phyloP scores from a whole-genome alignment of 306 rosid species.

The Sphenostylis stenocarpa region DNA sequence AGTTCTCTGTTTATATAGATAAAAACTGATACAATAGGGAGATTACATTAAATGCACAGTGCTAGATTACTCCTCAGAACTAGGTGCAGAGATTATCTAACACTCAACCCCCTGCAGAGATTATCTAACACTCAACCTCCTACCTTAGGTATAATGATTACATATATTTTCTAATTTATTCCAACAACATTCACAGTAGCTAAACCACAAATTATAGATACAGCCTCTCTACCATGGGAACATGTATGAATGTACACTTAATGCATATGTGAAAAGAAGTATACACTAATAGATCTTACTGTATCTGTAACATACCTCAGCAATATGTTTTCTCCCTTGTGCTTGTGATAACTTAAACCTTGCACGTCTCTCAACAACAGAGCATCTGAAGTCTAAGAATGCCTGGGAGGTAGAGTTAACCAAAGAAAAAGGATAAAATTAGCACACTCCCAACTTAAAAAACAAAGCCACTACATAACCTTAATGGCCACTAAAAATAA shows the following conservation, averaged over 20 bases:
- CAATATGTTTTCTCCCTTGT: conserved; percentile 79
- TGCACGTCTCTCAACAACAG: conserved; percentile 89
- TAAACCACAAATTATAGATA: neutral
- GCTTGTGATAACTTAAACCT: conserved; percentile 84
- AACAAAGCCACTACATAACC: neutral
- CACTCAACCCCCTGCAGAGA: too few species aligned
- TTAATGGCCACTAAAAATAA: neutral
- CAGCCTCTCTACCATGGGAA: neutral
- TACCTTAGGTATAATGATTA: too few species aligned
- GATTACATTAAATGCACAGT: too few species aligned
- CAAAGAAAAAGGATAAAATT: conserved; percentile 10
- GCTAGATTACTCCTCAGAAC: too few species aligned
- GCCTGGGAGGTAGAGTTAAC: conserved; percentile 51
- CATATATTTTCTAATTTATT: too few species aligned
- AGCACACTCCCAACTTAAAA: neutral
- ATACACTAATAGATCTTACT: conserved; percentile 6
- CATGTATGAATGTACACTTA: neutral
- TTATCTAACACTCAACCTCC: too few species aligned
- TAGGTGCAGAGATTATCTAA: too few species aligned
- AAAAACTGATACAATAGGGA: too few species aligned
- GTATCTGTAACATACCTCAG: conserved; percentile 57
- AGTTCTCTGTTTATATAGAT: too few species aligned
- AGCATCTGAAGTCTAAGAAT: conserved; percentile 89
- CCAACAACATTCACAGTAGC: neutral
- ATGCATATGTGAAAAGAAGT: neutral